These are phyloP conservation scores for Lophiotrema nucula DNA, from an alignment of 495 filamentous ascomycete species.

Conservation along the genomic window DNA sequence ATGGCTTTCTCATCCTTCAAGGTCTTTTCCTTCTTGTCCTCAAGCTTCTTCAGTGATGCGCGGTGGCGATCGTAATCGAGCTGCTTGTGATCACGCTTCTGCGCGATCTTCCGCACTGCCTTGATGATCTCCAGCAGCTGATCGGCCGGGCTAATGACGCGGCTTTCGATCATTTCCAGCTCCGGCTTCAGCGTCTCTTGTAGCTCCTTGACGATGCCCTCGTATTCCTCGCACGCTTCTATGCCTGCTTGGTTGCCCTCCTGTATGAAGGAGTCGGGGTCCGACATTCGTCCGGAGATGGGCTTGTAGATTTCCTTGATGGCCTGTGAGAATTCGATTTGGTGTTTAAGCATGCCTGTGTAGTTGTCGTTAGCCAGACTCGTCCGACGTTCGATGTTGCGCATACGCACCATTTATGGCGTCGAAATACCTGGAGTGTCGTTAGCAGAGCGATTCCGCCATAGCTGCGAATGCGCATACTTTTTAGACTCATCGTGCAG, in stretches of 20 bases:
- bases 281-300: constrained; percentile 91
- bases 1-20: constrained; percentile 96
- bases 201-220: constrained; percentile 84
- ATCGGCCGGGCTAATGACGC: constrained; percentile 90
- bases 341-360: constrained; percentile 87
- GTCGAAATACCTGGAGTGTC: constrained; percentile 67
- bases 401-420: constrained; percentile 76
- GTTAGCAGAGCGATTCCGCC: constrained; percentile 6
- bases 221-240: constrained; percentile 92
- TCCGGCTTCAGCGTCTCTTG: constrained; percentile 86
- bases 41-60: constrained; percentile 80
- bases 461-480: constrained; percentile 44
- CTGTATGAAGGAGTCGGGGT: constrained; percentile 75
- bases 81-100: constrained; percentile 96
- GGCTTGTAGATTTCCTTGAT: constrained; percentile 97
- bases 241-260: constrained; percentile 96
- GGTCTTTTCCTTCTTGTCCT: constrained; percentile 96
- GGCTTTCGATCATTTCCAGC: constrained; percentile 93
- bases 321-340: constrained; percentile 97
- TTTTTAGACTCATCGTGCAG: constrained; percentile 94
- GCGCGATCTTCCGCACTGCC: constrained; percentile 80
- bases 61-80: constrained; percentile 90
- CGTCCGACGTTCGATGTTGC: not conserved
- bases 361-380: not conserved
- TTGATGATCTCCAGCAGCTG: constrained; percentile 95